Conservation (phyloP, 441 rosid species). For the Brassica hybrid region DNA sequence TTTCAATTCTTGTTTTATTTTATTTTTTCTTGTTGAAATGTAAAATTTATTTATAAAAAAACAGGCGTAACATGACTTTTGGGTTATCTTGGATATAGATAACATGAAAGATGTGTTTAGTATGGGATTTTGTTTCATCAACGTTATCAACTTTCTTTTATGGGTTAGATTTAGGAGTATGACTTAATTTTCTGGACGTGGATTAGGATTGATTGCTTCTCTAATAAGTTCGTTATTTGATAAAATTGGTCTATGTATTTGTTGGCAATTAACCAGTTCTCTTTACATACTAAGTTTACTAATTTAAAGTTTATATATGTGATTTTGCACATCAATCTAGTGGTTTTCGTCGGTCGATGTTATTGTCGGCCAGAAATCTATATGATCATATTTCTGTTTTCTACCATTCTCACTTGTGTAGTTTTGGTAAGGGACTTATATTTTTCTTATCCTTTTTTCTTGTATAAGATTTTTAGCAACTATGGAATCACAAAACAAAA, state of each 20-base stretch:
- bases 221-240: neutral
- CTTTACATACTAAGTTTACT: neutral
- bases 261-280: neutral
- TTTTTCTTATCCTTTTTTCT: neutral
- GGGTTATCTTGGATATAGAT: neutral
- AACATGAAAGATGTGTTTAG: neutral
- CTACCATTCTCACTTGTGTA: neutral
- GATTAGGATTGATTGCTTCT: neutral
- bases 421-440: neutral
- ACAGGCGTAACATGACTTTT: neutral
- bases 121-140: neutral
- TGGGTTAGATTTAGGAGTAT: neutral
- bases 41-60: neutral
- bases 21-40: neutral
- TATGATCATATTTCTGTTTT: neutral
- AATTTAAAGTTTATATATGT: neutral
- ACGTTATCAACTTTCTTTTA: neutral
- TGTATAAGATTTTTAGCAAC: neutral
- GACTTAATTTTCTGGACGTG: neutral
- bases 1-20: neutral
- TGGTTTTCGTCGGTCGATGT: neutral
- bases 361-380: neutral
- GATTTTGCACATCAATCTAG: neutral
- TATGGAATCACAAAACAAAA: conserved; percentile 12
- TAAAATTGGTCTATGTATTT: neutral